Evolutionary conservation across 202 grass and related monocot species (phyloP).

Genomic region (Carex arenaria): DNA sequence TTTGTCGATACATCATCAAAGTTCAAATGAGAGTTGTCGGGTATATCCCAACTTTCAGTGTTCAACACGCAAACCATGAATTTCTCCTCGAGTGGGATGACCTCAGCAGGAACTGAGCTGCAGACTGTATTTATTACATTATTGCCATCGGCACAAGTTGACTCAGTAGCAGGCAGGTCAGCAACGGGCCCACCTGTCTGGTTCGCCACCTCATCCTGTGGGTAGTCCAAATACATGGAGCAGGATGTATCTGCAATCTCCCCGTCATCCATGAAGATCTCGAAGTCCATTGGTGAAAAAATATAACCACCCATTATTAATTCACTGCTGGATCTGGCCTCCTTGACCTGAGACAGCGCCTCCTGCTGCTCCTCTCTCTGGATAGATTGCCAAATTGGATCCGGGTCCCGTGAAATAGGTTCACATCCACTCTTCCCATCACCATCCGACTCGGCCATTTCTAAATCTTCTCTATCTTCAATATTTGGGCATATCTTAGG

Average conservation of each 20-base stretch:
- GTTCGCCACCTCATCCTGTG: conserved; percentile 37
- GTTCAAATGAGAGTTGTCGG: conserved; percentile 57
- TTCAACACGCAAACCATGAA: conserved; percentile 49
- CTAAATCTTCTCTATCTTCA: conserved; percentile 30
- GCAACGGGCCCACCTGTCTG: background rate
- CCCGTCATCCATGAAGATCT: conserved; percentile 51
- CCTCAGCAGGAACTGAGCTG: conserved; percentile 7
- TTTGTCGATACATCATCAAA: conserved; percentile 8
- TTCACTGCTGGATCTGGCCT: conserved; percentile 46
- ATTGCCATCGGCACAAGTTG: conserved; percentile 31
- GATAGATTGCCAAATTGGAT: conserved; percentile 22
- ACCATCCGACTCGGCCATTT: background rate
- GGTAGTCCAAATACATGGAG: conserved; percentile 60
- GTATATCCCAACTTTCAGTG: conserved; percentile 87
- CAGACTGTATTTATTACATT: conserved; percentile 5
- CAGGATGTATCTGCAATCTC: conserved; percentile 26
- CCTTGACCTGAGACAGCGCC: conserved; percentile 30
- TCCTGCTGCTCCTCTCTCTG: conserved; percentile 36
- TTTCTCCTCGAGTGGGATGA: background rate
- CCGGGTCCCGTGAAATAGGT: conserved; percentile 1
- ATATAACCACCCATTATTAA: conserved; percentile 67
- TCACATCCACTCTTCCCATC: background rate
- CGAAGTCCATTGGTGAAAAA: conserved; percentile 45
- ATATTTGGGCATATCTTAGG: conserved; percentile 46
- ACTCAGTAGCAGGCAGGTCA: conserved; percentile 31